Conservation (phyloP, 495 filamentous ascomycete genomes). For the Rhypophila decipiens region DNA sequence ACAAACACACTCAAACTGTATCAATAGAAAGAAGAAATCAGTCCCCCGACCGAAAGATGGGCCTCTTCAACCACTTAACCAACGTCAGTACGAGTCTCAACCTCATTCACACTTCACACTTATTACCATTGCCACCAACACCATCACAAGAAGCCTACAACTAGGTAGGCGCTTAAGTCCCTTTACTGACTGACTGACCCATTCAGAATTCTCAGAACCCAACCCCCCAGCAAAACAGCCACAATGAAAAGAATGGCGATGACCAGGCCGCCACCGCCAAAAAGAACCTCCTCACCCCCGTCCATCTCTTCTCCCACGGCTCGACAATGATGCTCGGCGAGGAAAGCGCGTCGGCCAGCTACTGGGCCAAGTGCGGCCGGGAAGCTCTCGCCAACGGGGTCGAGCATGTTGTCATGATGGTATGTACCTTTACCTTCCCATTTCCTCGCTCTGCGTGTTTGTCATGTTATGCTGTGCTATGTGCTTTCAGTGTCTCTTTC, state of each 20-base stretch:
- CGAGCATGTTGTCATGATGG: conserved; percentile 59
- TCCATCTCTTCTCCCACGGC: conserved; percentile 63
- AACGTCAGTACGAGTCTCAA: too few relatives aligned
- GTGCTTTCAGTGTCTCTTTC: too few relatives aligned
- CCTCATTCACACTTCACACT: too few relatives aligned
- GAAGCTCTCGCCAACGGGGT: conserved; percentile 49
- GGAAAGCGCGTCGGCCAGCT: conserved; percentile 48
- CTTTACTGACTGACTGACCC: too few relatives aligned
- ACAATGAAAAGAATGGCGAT: not conserved
- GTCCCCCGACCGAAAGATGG: too few relatives aligned
- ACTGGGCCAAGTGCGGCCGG: conserved; percentile 58
- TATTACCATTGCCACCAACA: too few relatives aligned
- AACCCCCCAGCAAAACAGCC: not conserved
- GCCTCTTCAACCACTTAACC: too few relatives aligned
- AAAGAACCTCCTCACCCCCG: conserved; percentile 36
- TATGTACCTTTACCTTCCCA: conserved; percentile 18
- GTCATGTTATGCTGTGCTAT: too few relatives aligned
- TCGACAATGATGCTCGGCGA: conserved; percentile 64
- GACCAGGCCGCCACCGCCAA: not conserved
- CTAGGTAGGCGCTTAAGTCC: not conserved
- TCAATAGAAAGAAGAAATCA: too few relatives aligned
- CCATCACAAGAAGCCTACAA: not conserved
- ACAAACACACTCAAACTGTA: too few relatives aligned
- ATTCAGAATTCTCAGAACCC: too few relatives aligned
- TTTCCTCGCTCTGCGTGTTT: not conserved